Evolutionary conservation across 306 rosid species (phyloP).

Genomic region (Spatholobus suberectus): DNA sequence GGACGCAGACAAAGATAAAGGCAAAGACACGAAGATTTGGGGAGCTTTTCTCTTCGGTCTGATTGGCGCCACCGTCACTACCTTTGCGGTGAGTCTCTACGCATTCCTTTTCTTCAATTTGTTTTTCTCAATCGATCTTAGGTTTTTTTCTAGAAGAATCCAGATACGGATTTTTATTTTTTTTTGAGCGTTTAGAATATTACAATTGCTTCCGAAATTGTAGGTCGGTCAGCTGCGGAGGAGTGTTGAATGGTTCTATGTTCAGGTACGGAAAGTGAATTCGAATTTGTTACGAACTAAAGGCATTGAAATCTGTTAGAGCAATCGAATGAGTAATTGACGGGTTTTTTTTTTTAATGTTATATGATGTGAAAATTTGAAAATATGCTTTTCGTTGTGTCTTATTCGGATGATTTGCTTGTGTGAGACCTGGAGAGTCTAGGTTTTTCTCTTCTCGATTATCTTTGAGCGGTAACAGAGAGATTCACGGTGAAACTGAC

Average conservation of each 20-base stretch:
- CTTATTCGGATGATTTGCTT: background rate
- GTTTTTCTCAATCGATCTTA: background rate
- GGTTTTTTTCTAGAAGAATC: background rate
- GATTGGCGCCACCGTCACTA: slow-evolving; percentile 89
- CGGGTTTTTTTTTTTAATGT: background rate
- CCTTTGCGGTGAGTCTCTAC: slow-evolving; percentile 70
- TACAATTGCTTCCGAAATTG: slow-evolving; percentile 38
- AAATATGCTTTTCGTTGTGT: background rate
- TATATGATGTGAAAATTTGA: background rate
- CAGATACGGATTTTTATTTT: background rate
- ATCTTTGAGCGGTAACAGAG: background rate
- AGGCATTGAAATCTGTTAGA: background rate
- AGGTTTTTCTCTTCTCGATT: slow-evolving; percentile 15
- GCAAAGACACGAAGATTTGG: slow-evolving; percentile 65
- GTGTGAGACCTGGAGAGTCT: slow-evolving; percentile 8
- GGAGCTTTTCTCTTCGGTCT: slow-evolving; percentile 81
- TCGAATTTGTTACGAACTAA: background rate
- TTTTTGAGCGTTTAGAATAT: slow-evolving; percentile 4
- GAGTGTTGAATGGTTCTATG: slow-evolving; percentile 78
- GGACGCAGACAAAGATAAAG: slow-evolving; percentile 52
- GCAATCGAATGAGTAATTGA: background rate
- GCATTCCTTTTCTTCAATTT: background rate
- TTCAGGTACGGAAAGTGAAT: slow-evolving; percentile 61
- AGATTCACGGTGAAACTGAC: slow-evolving; percentile 46
- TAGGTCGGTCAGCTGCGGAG: slow-evolving; percentile 89